Evolutionary conservation across 2,329 filamentous ascomycete genomes (phyloP).

Genomic region (Aciculosporium take): DNA sequence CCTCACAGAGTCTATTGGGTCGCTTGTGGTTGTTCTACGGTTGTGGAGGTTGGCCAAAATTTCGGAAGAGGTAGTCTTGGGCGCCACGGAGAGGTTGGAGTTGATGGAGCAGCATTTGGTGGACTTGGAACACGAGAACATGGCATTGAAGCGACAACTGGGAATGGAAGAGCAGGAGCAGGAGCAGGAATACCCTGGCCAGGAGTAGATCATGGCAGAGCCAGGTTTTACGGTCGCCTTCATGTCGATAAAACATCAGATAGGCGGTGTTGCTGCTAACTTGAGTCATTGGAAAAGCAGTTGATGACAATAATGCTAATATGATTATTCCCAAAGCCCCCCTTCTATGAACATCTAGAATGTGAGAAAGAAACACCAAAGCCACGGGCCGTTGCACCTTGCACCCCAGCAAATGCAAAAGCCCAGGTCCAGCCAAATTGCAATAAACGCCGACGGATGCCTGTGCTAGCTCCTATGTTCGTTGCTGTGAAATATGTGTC

Average conservation of each 20-base stretch:
- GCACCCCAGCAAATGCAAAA: conserved; percentile 9
- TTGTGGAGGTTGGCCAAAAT: conserved; percentile 59
- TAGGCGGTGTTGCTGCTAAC: neutral
- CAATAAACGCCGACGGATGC: conserved; percentile 22
- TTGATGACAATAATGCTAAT: neutral
- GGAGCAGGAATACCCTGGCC: conserved; percentile 4
- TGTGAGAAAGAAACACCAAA: neutral
- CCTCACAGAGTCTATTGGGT: conserved; percentile 47
- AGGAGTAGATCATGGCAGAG: conserved; percentile 4
- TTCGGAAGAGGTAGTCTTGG: conserved; percentile 51
- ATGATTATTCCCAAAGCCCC: neutral
- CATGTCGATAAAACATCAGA: neutral
- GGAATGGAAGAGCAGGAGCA: conserved; percentile 8
- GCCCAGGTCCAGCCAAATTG: conserved; percentile 15
- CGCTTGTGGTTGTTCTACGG: conserved; percentile 50
- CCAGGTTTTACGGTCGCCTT: neutral
- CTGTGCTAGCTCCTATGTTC: conserved; percentile 21
- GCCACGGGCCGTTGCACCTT: conserved; percentile 3
- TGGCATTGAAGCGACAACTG: conserved; percentile 11
- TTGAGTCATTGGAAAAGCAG: neutral
- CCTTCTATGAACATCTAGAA: neutral
- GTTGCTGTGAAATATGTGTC: conserved; percentile 17
- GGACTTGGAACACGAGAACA: conserved; percentile 34
- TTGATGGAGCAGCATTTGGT: conserved; percentile 37
- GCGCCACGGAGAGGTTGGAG: conserved; percentile 48